Evolutionary conservation across 805 yeast species (phyloP).

Genomic region (Starmerella kuoi): DNA sequence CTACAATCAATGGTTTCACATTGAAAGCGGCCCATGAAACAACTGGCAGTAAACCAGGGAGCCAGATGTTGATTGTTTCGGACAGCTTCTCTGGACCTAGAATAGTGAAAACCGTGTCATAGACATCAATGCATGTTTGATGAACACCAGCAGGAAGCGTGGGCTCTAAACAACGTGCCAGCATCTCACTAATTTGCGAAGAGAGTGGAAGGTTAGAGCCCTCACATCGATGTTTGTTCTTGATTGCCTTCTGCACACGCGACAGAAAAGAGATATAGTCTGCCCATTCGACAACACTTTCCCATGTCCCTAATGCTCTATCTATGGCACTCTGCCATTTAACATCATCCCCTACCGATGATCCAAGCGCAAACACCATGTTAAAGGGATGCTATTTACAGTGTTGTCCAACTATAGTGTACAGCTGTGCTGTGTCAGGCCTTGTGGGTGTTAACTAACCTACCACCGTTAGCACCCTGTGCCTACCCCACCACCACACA

Average conservation of each 20-base stretch:
- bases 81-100: slow-evolving; percentile 47
- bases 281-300: slow-evolving; percentile 90
- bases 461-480: too few relatives aligned
- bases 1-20: slow-evolving; percentile 66
- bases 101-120: slow-evolving; percentile 53
- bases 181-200: slow-evolving; percentile 50
- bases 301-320: slow-evolving; percentile 62
- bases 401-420: background rate
- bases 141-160: slow-evolving; percentile 92
- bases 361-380: slow-evolving; percentile 18
- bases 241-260: slow-evolving; percentile 61
- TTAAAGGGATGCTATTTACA: too few relatives aligned
- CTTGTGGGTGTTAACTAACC: too few relatives aligned
- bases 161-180: slow-evolving; percentile 71
- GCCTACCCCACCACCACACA: too few relatives aligned
- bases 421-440: too few relatives aligned
- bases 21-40: slow-evolving; percentile 81
- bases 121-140: slow-evolving; percentile 70
- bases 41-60: slow-evolving; percentile 84
- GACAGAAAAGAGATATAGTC: slow-evolving; percentile 87
- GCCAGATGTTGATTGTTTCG: slow-evolving; percentile 57
- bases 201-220: slow-evolving; percentile 47
- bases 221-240: slow-evolving; percentile 24
- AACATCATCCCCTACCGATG: slow-evolving; percentile 19
- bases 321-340: slow-evolving; percentile 40